These are phyloP conservation scores for Xylariales sp. DNA, from an alignment of 2,329 filamentous ascomycete species.

Conservation along the genomic window DNA sequence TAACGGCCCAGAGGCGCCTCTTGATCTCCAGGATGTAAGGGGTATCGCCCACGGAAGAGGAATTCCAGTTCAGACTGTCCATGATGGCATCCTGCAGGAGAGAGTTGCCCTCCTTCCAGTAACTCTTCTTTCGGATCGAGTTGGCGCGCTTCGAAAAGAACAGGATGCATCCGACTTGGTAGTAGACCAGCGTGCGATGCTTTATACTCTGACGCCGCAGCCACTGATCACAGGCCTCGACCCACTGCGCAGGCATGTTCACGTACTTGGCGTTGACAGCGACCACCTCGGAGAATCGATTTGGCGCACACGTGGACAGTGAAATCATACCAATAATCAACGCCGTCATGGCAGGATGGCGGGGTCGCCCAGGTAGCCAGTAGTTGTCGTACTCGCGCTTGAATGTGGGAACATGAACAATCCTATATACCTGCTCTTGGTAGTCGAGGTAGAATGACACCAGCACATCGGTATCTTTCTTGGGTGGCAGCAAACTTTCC, in stretches of 20 bases:
- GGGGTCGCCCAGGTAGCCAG: conserved; percentile 9
- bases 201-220: conserved; percentile 14
- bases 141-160: conserved; percentile 20
- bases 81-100: conserved; percentile 19
- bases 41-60: conserved; percentile 7
- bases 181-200: conserved; percentile 14
- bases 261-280: conserved; percentile 8
- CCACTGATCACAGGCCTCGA: conserved; percentile 17
- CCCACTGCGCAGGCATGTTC: conserved; percentile 13
- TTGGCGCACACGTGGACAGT: conserved; percentile 11
- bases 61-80: conserved; percentile 16
- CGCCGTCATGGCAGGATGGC: conserved; percentile 11
- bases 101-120: conserved; percentile 19
- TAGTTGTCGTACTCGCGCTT: conserved; percentile 13
- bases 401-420: conserved; percentile 16
- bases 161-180: conserved; percentile 19
- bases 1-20: conserved; percentile 17
- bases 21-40: conserved; percentile 18
- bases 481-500: conserved; percentile 21
- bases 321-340: conserved; percentile 26
- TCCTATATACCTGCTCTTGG: conserved; percentile 31
- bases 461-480: conserved; percentile 26
- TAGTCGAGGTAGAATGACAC: conserved; percentile 31
- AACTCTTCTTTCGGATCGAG: conserved; percentile 18
- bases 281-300: not conserved